Evolutionary conservation across 768 basidiomycete species (phyloP).

Genomic region (Kwoniella sp.): DNA sequence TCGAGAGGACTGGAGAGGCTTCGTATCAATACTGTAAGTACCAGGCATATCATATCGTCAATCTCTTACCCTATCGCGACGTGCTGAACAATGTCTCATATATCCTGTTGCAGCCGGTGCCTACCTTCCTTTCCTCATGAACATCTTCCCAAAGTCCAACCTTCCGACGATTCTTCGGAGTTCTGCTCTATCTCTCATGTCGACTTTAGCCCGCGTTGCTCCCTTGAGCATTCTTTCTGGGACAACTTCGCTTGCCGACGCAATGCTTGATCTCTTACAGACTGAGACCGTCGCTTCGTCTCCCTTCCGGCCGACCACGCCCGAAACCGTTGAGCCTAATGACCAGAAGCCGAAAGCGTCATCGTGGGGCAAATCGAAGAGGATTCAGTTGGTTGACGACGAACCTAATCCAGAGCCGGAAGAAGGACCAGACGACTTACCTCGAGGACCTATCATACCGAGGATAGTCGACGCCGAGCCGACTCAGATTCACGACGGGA

Average conservation of each 20-base stretch:
- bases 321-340: background rate
- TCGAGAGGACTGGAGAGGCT: conserved; percentile 70
- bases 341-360: conserved; percentile 63
- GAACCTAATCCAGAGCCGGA: conserved; percentile 34
- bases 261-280: conserved; percentile 73
- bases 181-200: conserved; percentile 70
- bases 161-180: conserved; percentile 74
- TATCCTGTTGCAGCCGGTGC: conserved; percentile 60
- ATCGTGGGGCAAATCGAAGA: conserved; percentile 19
- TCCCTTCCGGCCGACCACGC: conserved; percentile 17
- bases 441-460: background rate
- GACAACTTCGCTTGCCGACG: conserved; percentile 64
- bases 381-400: conserved; percentile 27
- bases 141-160: conserved; percentile 63
- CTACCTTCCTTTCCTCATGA: conserved; percentile 72
- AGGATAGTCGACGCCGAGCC: conserved; percentile 33
- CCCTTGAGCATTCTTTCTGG: conserved; percentile 68
- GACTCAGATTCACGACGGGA: conserved; percentile 55
- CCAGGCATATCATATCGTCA: too few relatives aligned
- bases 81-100: background rate
- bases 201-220: conserved; percentile 70
- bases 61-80: too few relatives aligned
- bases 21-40: conserved; percentile 69
- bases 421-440: conserved; percentile 6
- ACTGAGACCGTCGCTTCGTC: conserved; percentile 51